These are phyloP conservation scores for Termitomyces sp. DNA, from an alignment of 768 basidiomycete species.

Conservation along the genomic window DNA sequence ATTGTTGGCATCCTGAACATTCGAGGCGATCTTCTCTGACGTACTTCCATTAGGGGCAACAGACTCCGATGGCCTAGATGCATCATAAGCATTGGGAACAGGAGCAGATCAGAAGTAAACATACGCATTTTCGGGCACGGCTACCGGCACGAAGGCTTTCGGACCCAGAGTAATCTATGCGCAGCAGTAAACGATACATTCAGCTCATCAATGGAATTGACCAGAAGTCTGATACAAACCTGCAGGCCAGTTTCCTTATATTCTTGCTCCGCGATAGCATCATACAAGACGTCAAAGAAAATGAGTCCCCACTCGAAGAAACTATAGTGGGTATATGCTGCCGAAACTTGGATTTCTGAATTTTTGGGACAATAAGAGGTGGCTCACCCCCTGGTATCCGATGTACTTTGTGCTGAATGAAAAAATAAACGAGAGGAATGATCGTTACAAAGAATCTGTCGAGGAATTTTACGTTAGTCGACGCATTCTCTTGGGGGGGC, in stretches of 20 bases:
- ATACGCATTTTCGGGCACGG: slow-evolving; percentile 1
- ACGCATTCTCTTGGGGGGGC: neutral
- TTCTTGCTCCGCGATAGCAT: slow-evolving; percentile 62
- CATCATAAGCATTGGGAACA: slow-evolving; percentile 9
- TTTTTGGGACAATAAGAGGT: neutral
- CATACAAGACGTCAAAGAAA: slow-evolving; percentile 66
- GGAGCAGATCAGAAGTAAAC: neutral
- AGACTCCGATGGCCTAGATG: slow-evolving; percentile 5
- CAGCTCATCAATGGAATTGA: neutral
- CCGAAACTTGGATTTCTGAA: neutral
- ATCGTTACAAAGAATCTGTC: slow-evolving; percentile 68
- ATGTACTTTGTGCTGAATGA: slow-evolving; percentile 81
- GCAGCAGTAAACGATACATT: neutral
- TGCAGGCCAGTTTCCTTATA: slow-evolving; percentile 51
- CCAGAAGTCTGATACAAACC: slow-evolving; percentile 28
- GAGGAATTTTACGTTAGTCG: neutral
- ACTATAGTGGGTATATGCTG: slow-evolving; percentile 83
- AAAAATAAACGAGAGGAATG: slow-evolving; percentile 77
- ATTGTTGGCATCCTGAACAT: neutral
- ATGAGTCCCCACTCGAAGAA: slow-evolving; percentile 90
- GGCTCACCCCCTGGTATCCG: slow-evolving; percentile 69
- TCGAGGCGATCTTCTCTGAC: neutral
- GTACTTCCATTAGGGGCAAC: neutral
- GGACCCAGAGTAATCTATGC: slow-evolving; percentile 25
- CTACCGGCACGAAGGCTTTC: neutral